Percentiles rank a stretch among this genome's conserved stretches.
Evolutionary conservation across 352 stramenopile genomes (phyloP).

Genomic region (Blastocystis sp.): DNA sequence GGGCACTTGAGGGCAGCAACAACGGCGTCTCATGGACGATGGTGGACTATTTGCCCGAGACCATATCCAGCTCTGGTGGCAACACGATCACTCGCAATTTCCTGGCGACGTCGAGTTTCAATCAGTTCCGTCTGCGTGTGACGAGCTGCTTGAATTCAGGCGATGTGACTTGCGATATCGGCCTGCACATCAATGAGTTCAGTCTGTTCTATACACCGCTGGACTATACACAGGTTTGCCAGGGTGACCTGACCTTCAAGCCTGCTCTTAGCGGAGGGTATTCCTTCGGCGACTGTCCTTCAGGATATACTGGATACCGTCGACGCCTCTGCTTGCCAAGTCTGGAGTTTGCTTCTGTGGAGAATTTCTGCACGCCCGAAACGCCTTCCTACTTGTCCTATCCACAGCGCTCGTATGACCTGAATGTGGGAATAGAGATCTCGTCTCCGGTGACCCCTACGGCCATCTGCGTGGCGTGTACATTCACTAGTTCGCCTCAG

Average conservation of each 20-base stretch:
- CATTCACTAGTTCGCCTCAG: slow-evolving; percentile 2
- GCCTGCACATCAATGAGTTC: slow-evolving; percentile 39
- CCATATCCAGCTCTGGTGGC: neutral
- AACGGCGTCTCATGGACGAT: slow-evolving; percentile 38
- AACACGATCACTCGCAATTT: neutral
- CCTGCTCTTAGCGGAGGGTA: slow-evolving; percentile 18
- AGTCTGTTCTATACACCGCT: neutral
- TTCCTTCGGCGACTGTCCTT: slow-evolving; percentile 15
- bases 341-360: neutral
- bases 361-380: slow-evolving; percentile 53
- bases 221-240: neutral
- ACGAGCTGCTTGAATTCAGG: slow-evolving; percentile 31
- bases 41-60: slow-evolving; percentile 36
- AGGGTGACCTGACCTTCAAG: neutral
- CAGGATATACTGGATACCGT: slow-evolving; percentile 36
- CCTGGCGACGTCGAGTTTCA: slow-evolving; percentile 7
- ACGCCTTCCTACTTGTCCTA: slow-evolving; percentile 32
- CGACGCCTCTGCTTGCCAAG: neutral
- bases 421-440: slow-evolving; percentile 45
- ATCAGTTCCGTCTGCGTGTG: slow-evolving; percentile 56
- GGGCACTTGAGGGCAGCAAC: slow-evolving; percentile 51
- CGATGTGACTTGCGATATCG: neutral
- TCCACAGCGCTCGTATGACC: slow-evolving; percentile 13
- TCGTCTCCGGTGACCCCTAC: slow-evolving; percentile 17
- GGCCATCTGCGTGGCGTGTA: neutral